Percentiles rank a stretch among this genome's conserved stretches.
Evolutionary conservation across 139 green algal genomes (phyloP).

Genomic region (Astrephomene gubernaculifera): DNA sequence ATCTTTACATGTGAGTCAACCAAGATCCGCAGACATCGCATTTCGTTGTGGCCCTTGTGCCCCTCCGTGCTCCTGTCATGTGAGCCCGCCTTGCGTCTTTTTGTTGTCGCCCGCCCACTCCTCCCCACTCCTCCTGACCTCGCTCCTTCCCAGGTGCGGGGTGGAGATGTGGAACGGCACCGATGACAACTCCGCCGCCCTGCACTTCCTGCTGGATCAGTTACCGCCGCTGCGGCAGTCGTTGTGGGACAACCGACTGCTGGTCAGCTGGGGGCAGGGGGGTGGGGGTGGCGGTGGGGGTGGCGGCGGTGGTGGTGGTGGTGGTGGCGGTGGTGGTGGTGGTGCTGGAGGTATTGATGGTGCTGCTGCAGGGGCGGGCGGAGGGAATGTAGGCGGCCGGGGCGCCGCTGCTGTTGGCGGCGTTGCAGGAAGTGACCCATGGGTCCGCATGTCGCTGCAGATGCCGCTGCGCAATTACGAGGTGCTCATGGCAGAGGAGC

Average conservation of each 20-base stretch:
- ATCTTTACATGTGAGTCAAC: too few species aligned
- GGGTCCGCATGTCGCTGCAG: constrained; percentile 10
- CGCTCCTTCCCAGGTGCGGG: constrained; percentile 10
- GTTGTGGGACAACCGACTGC: constrained; percentile 31
- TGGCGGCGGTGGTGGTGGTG: background rate
- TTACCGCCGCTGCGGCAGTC: constrained; percentile 27
- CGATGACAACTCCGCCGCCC: background rate
- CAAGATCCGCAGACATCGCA: too few species aligned
- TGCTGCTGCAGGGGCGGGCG: background rate
- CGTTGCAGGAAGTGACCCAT: background rate
- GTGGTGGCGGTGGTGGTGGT: background rate
- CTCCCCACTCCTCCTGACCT: background rate
- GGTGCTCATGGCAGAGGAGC: constrained; percentile 6
- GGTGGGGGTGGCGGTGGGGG: background rate
- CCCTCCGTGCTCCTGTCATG: too few species aligned
- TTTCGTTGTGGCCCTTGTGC: background rate
- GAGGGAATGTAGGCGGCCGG: background rate
- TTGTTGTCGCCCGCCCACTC: background rate
- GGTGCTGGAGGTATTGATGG: background rate
- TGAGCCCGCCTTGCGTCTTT: too few species aligned
- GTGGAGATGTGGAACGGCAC: constrained; percentile 31
- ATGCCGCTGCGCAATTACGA: constrained; percentile 34
- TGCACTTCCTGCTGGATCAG: constrained; percentile 43
- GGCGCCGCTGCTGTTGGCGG: background rate
- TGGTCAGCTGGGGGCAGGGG: background rate